Evolutionary conservation across 768 basidiomycete genomes (phyloP), one percentile per base, ranked within the genome.

Genomic region (Tylopilus subfusipes): DNA sequence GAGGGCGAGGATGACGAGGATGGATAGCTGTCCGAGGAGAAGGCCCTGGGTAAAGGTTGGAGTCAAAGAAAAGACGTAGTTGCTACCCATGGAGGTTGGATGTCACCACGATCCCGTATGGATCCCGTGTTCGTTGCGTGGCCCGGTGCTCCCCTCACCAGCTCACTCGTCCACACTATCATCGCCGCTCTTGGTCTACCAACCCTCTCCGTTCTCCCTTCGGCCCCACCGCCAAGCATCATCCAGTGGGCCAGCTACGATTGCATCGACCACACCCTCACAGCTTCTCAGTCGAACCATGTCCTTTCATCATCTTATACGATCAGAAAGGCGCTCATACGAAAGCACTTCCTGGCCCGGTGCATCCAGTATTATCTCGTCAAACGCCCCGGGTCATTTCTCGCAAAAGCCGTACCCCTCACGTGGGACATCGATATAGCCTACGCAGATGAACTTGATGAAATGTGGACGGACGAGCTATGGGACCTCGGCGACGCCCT

Each of bases 31-130:
- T 53, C 96, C 96, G 42, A 98, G 73, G 36, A 99, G 76, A 33
- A 99, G 82, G 16, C 96, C 96, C 68, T 98, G 95, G 0, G 95
- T 97, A 73, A 99, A 99, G 1, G 92, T 94, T 21, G 88, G 90
- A 62, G 88, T 84, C 40, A 91, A 76, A 33, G 85, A 84, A 61
- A 90, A 81, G 45, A 90, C 68, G 72, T 85, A 86, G 66, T 80
- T 82, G 60, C 55, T 70, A 46, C 61, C 61, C 69, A 70, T 70
- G 43, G 38, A 29, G 25, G 21, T n/a, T 46, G 52, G 31, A 27
- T 13, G 51, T 44, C 34, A n/a, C 38, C 46, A 16, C 53, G 25
- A n/a, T 31, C 42, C 21, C 7, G 22, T 40, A 63, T 56, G 59
- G 14, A 46, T 24, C 38, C 52, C 19, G 36, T 78, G 8, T 77